These are phyloP conservation scores for Calocybe cyanea DNA, from an alignment of 768 basidiomycete genomes.

Conservation along the genomic window DNA sequence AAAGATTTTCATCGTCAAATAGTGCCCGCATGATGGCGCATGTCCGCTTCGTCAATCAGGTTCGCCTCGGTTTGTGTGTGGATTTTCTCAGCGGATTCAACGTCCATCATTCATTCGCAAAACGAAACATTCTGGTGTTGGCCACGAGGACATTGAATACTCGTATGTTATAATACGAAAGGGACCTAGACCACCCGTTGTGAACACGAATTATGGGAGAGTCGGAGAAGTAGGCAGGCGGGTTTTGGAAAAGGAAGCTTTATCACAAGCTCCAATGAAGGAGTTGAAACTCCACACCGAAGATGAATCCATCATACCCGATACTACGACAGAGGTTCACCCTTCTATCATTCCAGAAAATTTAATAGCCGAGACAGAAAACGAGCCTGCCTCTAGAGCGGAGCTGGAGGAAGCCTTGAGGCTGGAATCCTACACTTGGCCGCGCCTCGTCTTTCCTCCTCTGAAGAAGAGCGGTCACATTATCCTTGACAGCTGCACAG, in stretches of 20 bases:
- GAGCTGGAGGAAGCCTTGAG: conserved; percentile 55
- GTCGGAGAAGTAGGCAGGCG: conserved; percentile 50
- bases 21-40: conserved; percentile 89
- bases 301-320: conserved; percentile 12
- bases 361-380: conserved; percentile 7
- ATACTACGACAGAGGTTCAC: conserved; percentile 7
- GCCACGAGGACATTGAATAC: conserved; percentile 85
- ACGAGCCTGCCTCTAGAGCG: conserved; percentile 16
- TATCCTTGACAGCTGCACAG: conserved; percentile 83
- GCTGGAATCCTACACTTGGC: conserved; percentile 82
- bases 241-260: conserved; percentile 33
- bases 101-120: conserved; percentile 79
- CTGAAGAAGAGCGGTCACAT: conserved; percentile 90
- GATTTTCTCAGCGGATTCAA: conserved; percentile 85
- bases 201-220: conserved; percentile 40
- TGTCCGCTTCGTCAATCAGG: conserved; percentile 76
- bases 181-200: conserved; percentile 58
- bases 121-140: conserved; percentile 82
- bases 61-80: conserved; percentile 56
- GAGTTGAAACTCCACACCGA: conserved; percentile 40
- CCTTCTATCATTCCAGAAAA: conserved; percentile 8
- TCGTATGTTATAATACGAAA: conserved; percentile 88
- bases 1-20: conserved; percentile 10
- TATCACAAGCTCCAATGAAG: conserved; percentile 26
- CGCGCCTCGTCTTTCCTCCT: conserved; percentile 89